Percentiles rank a stretch among this genome's conserved stretches.
Conservation (phyloP, 176 grass and related monocot genomes). For the Rhynchospora pubera region DNA sequence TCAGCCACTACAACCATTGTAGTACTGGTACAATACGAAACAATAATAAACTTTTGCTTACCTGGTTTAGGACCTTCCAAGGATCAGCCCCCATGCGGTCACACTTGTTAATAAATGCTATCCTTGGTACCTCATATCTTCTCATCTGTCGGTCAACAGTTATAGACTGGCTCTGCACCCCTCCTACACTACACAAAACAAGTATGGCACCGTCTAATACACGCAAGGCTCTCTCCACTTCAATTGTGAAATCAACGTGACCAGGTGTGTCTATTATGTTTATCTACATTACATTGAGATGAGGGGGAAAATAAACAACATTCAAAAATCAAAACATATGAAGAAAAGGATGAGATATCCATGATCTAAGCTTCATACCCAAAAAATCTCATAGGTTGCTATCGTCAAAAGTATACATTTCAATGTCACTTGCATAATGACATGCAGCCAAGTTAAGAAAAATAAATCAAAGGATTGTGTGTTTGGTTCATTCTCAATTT, state of each 20-base stretch:
- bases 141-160: slow-evolving; percentile 99
- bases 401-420: neutral
- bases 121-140: slow-evolving; percentile 89
- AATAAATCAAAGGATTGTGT: neutral
- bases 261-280: slow-evolving; percentile 99
- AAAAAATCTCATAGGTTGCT: neutral
- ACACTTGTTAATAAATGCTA: slow-evolving; percentile 96
- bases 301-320: neutral
- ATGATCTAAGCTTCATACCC: neutral
- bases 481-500: neutral
- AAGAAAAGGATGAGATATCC: neutral
- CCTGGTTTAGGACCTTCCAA: slow-evolving; percentile 95
- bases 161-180: slow-evolving; percentile 96
- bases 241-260: slow-evolving; percentile 98
- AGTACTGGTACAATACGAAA: neutral
- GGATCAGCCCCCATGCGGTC: slow-evolving; percentile 99
- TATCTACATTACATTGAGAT: slow-evolving; percentile 49
- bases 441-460: neutral
- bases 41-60: slow-evolving; percentile 21
- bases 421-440: neutral
- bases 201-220: slow-evolving; percentile 98
- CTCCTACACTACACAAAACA: slow-evolving; percentile 97
- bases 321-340: neutral
- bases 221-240: slow-evolving; percentile 95
- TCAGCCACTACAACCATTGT: neutral